Evolutionary conservation across 139 green algal species (phyloP), one percentile per base, ranked within the genome.

Genomic region (Chlorella sp.): DNA sequence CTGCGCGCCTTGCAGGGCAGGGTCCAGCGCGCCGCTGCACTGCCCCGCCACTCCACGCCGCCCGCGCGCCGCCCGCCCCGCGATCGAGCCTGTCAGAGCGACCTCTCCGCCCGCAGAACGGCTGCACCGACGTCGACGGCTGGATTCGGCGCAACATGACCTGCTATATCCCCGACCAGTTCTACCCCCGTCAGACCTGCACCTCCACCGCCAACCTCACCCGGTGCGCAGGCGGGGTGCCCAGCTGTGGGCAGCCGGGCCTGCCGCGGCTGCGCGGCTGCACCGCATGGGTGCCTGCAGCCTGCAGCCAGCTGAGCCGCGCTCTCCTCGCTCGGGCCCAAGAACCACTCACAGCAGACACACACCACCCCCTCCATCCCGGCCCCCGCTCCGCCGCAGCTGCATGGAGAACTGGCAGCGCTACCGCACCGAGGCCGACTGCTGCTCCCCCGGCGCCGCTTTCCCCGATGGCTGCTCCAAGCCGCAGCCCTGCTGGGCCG

Each of bases 401-500:
- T 61, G 53, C 9, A 2, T 61, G 3, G 33, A 19, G 9, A 27
- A 23, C 8, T 23, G 51, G 19, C 51, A n/a, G 67, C 69, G 62
- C 19, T 83, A 59, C 59, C 17, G 5, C 2, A 67, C 40, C 27
- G 38, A 70, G 58, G 56, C 62, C 11, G 60, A 67, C 17, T 83
- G 77, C 69, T 83, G 77, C 62, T n/a, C 35, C 23, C 25, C 59
- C 23, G 77, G 77, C 42, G 25, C 23, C 23, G 77, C 70, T 42
- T 55, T 60, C 43, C 27, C 50, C 19, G 70, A 74, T 8, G 77
- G 77, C 55, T 83, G 77, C 70, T 53, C 69, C 46, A 55, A 64
- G 41, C 48, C 41, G 25, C 40, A 83, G 35, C 60, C 58, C 6
- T 83, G 77, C 70, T 83, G 50, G 45, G 48, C 68, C 19, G 77